Conservation (phyloP, 2,329 filamentous ascomycete genomes). For the Ilyonectria robusta region DNA sequence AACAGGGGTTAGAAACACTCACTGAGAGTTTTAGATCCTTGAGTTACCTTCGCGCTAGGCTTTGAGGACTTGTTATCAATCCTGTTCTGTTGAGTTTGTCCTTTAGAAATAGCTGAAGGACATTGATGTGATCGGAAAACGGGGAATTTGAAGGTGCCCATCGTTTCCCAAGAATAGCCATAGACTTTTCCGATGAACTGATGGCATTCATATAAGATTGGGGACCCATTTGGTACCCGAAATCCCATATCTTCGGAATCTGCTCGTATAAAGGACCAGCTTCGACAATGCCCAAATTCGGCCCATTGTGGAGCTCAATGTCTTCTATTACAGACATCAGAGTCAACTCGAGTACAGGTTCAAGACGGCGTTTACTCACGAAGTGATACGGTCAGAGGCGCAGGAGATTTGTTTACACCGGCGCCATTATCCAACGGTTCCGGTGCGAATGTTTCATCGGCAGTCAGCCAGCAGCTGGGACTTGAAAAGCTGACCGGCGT, state of each 20-base stretch:
- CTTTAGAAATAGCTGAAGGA: slow-evolving; percentile 45
- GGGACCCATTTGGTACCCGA: slow-evolving; percentile 50
- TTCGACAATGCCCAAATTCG: slow-evolving; percentile 5
- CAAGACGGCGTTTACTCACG: not conserved
- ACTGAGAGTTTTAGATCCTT: not conserved
- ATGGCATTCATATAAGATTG: slow-evolving; percentile 46
- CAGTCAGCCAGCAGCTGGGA: not conserved
- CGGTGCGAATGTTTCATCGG: not conserved
- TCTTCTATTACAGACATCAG: not conserved
- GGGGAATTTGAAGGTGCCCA: slow-evolving; percentile 48
- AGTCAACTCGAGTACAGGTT: not conserved
- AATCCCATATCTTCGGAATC: slow-evolving; percentile 51
- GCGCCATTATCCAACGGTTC: not conserved
- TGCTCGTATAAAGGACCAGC: slow-evolving; percentile 41
- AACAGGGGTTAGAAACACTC: not conserved
- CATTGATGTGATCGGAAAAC: slow-evolving; percentile 50
- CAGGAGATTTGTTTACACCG: not conserved
- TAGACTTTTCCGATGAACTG: slow-evolving; percentile 40
- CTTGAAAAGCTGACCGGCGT: too few relatives aligned
- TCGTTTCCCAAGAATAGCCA: slow-evolving; percentile 38
- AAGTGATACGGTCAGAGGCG: not conserved
- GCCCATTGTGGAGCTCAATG: not conserved
- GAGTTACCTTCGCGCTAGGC: slow-evolving; percentile 32
- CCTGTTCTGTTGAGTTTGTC: slow-evolving; percentile 40
- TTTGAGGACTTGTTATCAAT: slow-evolving; percentile 28